Percentiles rank a stretch among this genome's conserved stretches.
Conservation (phyloP, 2,329 filamentous ascomycete genomes). For the Calcarisporium arbuscula region DNA sequence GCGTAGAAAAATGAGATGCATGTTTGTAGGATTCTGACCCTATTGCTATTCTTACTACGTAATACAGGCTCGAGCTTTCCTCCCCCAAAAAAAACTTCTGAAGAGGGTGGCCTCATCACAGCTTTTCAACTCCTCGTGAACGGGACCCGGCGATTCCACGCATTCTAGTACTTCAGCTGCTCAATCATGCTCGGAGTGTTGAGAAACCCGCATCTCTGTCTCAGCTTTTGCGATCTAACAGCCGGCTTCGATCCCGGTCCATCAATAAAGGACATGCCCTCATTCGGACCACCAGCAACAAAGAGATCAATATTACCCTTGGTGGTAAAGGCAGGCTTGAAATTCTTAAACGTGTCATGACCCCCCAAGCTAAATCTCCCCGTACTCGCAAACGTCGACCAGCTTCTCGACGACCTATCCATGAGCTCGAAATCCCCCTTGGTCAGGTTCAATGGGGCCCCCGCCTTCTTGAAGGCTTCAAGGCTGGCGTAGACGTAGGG, state of each 20-base stretch:
- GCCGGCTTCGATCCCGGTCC: conserved; percentile 25
- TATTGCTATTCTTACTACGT: too few relatives aligned
- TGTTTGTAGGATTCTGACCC: too few relatives aligned
- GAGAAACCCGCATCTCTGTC: conserved; percentile 40
- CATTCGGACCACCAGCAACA: conserved; percentile 36
- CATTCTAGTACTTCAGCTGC: conserved; percentile 35
- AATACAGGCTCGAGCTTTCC: too few relatives aligned
- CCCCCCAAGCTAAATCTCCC: conserved; percentile 26
- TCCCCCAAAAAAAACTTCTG: too few relatives aligned
- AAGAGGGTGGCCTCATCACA: too few relatives aligned
- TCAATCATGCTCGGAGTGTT: conserved; percentile 37
- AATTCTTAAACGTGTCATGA: conserved; percentile 33
- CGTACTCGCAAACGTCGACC: conserved; percentile 37
- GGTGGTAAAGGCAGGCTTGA: conserved; percentile 28
- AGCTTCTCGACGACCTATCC: conserved; percentile 35
- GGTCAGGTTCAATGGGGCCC: conserved; percentile 28
- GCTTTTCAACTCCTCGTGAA: too few relatives aligned
- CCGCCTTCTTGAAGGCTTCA: conserved; percentile 33
- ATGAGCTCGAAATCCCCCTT: conserved; percentile 32
- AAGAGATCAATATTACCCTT: conserved; percentile 25
- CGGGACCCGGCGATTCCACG: too few relatives aligned
- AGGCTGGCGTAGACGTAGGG: conserved; percentile 45
- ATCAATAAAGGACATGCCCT: conserved; percentile 34
- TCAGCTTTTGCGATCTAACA: conserved; percentile 33
- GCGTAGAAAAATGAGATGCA: too few relatives aligned